Base-by-base conservation (phyloP, 345 rosid genomes). In the Leavenworthia alabamica region DNA sequence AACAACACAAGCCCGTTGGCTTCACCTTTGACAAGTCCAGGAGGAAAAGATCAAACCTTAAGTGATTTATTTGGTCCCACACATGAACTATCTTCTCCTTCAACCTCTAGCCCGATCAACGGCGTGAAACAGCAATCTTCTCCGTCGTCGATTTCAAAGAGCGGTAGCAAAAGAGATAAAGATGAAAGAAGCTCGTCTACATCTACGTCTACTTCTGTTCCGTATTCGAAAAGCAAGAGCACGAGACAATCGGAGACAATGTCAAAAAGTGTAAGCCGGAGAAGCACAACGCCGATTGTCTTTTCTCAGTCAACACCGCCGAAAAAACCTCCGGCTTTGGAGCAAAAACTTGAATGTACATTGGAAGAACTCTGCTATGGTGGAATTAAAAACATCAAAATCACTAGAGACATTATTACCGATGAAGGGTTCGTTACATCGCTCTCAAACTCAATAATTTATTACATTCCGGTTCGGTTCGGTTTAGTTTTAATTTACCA, bases 311-410 rank as follows among this genome's bases (percentile, higher is more conserved):
- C 93, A 1, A 77, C 78, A 0, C 81, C 83, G 1, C 49, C 80
- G 49, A 79, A 75, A 23, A 89, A 81, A 36, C 95, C 95, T 0
- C 74, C 76, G 0, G 81, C 90, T 0, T 60, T 75, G 0, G 90
- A 86, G 68, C 80, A 68, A 72, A 77, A 64, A 56, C 90, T 92
- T 2, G 81, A 82, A 26, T 92, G 98, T 82, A 83, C 90, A 1
- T 77, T 92, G 12, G 98, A 86, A 75, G 95, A 89, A 58, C 79
- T 92, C 50, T 77, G 78, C 66, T 62, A 46, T 35, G 98, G 96
- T 6, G 79, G 86, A 13, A 56, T 78, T 35, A 89, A 86, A 72
- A 75, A 77, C 55, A 78, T 89, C 56, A 68, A 53, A 66, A 76
- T 89, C 43, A 71, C 66, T 27, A 81, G 82, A 62, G 86, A 85